Conservation (phyloP, 1,139 yeast genomes). For the Geotrichum aggregatum region DNA sequence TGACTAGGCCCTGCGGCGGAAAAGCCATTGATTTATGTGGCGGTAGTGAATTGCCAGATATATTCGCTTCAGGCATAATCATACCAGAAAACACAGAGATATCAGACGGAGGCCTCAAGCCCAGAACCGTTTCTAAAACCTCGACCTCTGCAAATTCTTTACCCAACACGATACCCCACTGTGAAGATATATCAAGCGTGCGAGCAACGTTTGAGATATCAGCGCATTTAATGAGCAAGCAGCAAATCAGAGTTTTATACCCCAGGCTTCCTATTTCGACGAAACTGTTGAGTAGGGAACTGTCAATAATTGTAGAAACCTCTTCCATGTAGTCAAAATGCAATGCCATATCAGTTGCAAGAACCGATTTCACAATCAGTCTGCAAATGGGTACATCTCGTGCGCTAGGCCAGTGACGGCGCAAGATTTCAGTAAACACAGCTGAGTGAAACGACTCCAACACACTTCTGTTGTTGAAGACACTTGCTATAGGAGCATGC, state of each 20-base stretch:
- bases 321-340: conserved; percentile 71
- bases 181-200: conserved; percentile 66
- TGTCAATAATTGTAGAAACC: conserved; percentile 30
- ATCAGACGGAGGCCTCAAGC: conserved; percentile 28
- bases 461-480: conserved; percentile 64
- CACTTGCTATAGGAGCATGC: conserved; percentile 61
- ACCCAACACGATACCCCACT: conserved; percentile 79
- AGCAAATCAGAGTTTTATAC: conserved; percentile 46
- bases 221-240: conserved; percentile 82
- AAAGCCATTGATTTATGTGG: background rate
- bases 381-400: conserved; percentile 25
- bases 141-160: conserved; percentile 73
- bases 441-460: conserved; percentile 83
- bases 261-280: background rate
- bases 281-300: background rate
- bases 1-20: conserved; percentile 38
- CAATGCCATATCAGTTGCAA: conserved; percentile 93
- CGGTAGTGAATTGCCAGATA: background rate
- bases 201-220: conserved; percentile 91
- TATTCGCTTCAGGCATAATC: background rate
- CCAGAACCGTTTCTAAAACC: conserved; percentile 45
- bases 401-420: conserved; percentile 61
- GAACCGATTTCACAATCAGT: conserved; percentile 43
- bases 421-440: conserved; percentile 58
- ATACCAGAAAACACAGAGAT: background rate